Evolutionary conservation across 2,329 filamentous ascomycete species (phyloP).

Genomic region (Coniella lustricola): DNA sequence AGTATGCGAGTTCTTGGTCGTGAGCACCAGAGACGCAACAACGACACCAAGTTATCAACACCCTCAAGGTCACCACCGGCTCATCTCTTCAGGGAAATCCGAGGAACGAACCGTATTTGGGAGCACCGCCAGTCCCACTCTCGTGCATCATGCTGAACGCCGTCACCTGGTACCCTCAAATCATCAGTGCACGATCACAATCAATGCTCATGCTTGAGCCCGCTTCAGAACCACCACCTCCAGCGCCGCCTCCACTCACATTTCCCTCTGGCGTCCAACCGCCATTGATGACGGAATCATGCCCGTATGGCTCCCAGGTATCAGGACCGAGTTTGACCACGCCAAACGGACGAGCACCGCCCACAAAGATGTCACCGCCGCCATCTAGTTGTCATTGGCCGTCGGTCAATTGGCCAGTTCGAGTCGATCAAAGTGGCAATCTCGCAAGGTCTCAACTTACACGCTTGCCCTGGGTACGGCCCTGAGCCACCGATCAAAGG

Average conservation of each 20-base stretch:
- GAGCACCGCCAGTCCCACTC: slow-evolving; percentile 49
- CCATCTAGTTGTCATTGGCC: slow-evolving; percentile 21
- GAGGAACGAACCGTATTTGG: slow-evolving; percentile 46
- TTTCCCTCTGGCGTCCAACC: slow-evolving; percentile 34
- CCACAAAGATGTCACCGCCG: slow-evolving; percentile 38
- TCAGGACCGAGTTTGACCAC: slow-evolving; percentile 39
- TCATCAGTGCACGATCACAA: too few relatives aligned
- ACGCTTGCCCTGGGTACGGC: slow-evolving; percentile 34
- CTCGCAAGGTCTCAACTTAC: background rate
- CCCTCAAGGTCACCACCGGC: too few relatives aligned
- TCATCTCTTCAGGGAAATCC: too few relatives aligned
- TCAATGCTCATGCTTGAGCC: too few relatives aligned
- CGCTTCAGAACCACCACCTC: too few relatives aligned
- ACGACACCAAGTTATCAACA: background rate
- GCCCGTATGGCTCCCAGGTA: slow-evolving; percentile 23
- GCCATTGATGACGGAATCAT: slow-evolving; percentile 25
- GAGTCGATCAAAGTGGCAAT: too few relatives aligned
- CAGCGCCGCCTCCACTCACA: slow-evolving; percentile 21
- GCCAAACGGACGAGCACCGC: slow-evolving; percentile 36
- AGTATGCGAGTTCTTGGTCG: background rate
- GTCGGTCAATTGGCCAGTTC: too few relatives aligned
- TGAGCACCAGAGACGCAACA: background rate
- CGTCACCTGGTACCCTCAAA: slow-evolving; percentile 21
- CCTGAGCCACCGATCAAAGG: slow-evolving; percentile 44
- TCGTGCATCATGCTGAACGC: slow-evolving; percentile 49